Evolutionary conservation across 2,329 filamentous ascomycete genomes (phyloP).

Genomic region (Sarocladium strictum): DNA sequence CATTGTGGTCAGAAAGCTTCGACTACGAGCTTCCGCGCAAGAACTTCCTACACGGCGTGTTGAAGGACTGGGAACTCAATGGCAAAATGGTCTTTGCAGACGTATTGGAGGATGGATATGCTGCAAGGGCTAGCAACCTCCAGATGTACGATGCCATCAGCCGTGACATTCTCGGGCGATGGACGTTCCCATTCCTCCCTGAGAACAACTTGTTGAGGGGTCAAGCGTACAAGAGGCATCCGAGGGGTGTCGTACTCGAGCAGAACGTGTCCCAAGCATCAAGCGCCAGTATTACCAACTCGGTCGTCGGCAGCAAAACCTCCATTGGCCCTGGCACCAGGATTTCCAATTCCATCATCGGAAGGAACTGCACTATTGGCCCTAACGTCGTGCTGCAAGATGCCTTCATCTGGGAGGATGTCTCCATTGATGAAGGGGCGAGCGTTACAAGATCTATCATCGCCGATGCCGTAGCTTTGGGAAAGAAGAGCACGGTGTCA

Average conservation of each 20-base stretch:
- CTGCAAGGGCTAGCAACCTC: conserved; percentile 77
- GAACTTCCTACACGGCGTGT: conserved; percentile 84
- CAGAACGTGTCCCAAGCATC: conserved; percentile 67
- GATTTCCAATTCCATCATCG: conserved; percentile 73
- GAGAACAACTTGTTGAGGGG: conserved; percentile 78
- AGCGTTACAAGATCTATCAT: conserved; percentile 68
- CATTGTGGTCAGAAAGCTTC: conserved; percentile 95
- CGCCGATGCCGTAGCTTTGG: conserved; percentile 65
- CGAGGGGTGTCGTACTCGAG: conserved; percentile 71
- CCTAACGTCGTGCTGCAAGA: conserved; percentile 73
- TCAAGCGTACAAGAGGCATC: conserved; percentile 68
- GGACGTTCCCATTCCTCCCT: conserved; percentile 83
- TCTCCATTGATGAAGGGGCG: conserved; percentile 68
- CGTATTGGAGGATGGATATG: conserved; percentile 76
- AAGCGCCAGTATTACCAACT: conserved; percentile 63
- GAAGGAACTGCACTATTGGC: conserved; percentile 79
- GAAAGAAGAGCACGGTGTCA: conserved; percentile 62
- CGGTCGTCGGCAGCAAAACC: conserved; percentile 71
- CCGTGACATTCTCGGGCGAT: conserved; percentile 77
- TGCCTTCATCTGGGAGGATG: conserved; percentile 85
- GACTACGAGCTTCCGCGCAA: conserved; percentile 87
- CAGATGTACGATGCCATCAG: conserved; percentile 86
- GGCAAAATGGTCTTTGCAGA: conserved; percentile 95
- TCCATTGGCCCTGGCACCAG: conserved; percentile 66
- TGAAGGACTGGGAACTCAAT: conserved; percentile 96